Conservation (phyloP, 331 rosid genomes). For the Quercus tomentella region DNA sequence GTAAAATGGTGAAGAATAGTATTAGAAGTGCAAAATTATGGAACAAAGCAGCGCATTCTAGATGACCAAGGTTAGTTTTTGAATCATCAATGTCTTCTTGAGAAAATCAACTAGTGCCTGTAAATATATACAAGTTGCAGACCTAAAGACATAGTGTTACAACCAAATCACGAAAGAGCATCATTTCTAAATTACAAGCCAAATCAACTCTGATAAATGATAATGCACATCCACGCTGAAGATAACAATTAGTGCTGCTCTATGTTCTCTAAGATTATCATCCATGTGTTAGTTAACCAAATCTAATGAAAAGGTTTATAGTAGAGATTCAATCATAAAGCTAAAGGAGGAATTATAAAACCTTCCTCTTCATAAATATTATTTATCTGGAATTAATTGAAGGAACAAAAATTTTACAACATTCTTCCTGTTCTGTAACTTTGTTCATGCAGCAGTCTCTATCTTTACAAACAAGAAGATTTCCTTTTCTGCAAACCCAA, state of each 20-base stretch:
- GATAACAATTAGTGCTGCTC: not conserved
- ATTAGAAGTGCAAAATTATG: constrained; percentile 15
- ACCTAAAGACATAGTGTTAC: not conserved
- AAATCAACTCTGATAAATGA: not conserved
- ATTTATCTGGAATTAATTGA: constrained; percentile 38
- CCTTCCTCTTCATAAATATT: constrained; percentile 47
- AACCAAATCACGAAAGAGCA: not conserved
- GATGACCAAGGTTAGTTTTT: not conserved
- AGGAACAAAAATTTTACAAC: constrained; percentile 49
- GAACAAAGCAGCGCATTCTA: constrained; percentile 16
- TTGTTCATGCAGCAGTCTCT: constrained; percentile 24
- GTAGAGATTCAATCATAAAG: constrained; percentile 1
- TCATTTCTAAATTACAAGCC: constrained; percentile 1
- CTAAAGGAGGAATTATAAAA: constrained; percentile 41
- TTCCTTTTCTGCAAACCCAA: constrained; percentile 43
- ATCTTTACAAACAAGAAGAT: constrained; percentile 37
- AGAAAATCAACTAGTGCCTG: not conserved
- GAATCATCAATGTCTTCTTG: not conserved
- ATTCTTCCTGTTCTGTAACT: constrained; percentile 25
- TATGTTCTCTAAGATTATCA: not conserved
- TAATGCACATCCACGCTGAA: not conserved
- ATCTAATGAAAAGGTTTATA: constrained; percentile 5
- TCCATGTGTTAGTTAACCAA: constrained; percentile 1
- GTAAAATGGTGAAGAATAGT: constrained; percentile 1
- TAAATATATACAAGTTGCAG: not conserved